Evolutionary conservation across 148 eudicot species (phyloP).

Genomic region (Oxyria digyna): DNA sequence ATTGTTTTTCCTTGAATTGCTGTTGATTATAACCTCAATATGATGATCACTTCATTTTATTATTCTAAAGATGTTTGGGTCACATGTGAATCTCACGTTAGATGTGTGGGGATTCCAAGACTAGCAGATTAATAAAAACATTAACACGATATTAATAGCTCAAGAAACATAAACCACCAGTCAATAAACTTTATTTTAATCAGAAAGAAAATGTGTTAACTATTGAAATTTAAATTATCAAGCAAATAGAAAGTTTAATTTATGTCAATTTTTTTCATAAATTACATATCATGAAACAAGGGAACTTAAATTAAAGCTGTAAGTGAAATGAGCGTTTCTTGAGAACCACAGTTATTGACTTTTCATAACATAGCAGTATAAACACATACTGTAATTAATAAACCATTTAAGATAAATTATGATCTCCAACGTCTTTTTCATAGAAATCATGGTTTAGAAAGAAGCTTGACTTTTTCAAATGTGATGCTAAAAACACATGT

Average conservation of each 20-base stretch:
- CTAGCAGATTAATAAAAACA: no score
- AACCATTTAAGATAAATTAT: neutral
- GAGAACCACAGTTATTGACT: neutral
- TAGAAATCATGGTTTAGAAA: neutral
- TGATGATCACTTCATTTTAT: neutral
- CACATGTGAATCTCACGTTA: no score
- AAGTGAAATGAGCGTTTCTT: neutral
- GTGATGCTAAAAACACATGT: neutral
- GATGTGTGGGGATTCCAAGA: no score
- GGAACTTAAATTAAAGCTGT: neutral
- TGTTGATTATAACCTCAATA: neutral
- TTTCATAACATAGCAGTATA: no score
- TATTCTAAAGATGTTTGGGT: no score
- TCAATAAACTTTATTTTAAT: no score
- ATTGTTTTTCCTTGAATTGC: neutral
- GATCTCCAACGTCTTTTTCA: neutral
- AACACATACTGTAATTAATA: neutral
- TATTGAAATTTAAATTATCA: neutral
- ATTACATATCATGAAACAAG: neutral
- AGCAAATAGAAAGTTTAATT: neutral
- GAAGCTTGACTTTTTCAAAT: neutral
- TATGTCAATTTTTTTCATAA: neutral
- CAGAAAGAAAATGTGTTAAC: neutral
- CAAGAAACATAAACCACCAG: no score
- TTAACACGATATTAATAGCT: neutral